phyloP scores from a whole-genome alignment of 2,329 filamentous ascomycete genomes.

The Arachnomyces sp. region DNA sequence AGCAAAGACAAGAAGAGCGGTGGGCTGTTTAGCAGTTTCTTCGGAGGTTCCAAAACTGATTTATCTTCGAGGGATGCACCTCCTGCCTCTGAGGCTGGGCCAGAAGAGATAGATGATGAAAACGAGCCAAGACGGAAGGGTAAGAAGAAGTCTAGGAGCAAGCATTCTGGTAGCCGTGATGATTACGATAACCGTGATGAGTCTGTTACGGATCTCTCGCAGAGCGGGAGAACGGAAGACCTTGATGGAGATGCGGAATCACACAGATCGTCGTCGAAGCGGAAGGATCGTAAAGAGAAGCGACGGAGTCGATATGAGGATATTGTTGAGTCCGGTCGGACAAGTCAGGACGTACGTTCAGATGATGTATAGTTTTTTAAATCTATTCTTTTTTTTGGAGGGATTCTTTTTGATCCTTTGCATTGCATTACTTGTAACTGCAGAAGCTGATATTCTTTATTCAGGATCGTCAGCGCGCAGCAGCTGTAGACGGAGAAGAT shows the following conservation, averaged over 20 bases:
- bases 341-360: constrained; percentile 15
- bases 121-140: constrained; percentile 38
- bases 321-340: constrained; percentile 25
- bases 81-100: constrained; percentile 24
- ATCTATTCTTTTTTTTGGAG: constrained; percentile 18
- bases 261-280: constrained; percentile 23
- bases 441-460: no score
- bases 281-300: constrained; percentile 20
- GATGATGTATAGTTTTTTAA: constrained; percentile 34
- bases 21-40: constrained; percentile 31
- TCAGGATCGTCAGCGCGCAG: not conserved
- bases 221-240: no score
- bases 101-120: constrained; percentile 33
- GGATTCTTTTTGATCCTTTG: constrained; percentile 20
- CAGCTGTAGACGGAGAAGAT: constrained; percentile 4
- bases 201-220: constrained; percentile 14
- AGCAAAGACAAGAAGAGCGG: constrained; percentile 26
- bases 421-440: constrained; percentile 15
- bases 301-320: constrained; percentile 31
- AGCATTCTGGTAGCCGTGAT: constrained; percentile 37
- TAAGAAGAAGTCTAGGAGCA: constrained; percentile 36
- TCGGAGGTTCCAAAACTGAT: constrained; percentile 14
- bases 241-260: constrained; percentile 19
- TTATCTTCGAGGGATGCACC: no score
- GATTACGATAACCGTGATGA: constrained; percentile 33